phyloP scores from a whole-genome alignment of 2,329 filamentous ascomycete species.

The Gremmenia infestans region DNA sequence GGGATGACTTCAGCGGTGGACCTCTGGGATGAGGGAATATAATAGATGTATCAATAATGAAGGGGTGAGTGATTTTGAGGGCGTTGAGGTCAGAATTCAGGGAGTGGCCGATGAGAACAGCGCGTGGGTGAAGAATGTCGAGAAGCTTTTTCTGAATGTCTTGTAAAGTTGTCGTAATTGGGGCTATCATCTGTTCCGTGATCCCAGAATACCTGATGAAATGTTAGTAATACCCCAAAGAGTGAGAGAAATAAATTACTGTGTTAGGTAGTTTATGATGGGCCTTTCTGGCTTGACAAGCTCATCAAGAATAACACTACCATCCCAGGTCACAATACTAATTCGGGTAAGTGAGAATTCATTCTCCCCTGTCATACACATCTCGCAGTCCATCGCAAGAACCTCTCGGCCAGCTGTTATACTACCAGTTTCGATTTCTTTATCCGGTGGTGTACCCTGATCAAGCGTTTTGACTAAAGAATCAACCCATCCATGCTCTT shows the following conservation, averaged over 20 bases:
- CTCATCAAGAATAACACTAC: constrained; percentile 76
- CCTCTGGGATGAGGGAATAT: constrained; percentile 88
- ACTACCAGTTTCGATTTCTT: constrained; percentile 72
- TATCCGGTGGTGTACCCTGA: constrained; percentile 63
- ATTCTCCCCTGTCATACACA: constrained; percentile 82
- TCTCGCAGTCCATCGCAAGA: constrained; percentile 89
- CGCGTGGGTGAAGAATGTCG: constrained; percentile 63
- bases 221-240: constrained; percentile 19
- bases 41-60: constrained; percentile 86
- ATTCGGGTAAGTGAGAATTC: constrained; percentile 83
- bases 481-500: constrained; percentile 73
- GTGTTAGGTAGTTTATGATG: constrained; percentile 91
- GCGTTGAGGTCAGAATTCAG: constrained; percentile 80
- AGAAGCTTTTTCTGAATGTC: constrained; percentile 81
- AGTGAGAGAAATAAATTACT: constrained; percentile 30
- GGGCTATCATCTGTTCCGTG: constrained; percentile 75
- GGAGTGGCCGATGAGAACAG: constrained; percentile 76
- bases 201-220: constrained; percentile 71
- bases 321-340: constrained; percentile 82
- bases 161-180: constrained; percentile 73
- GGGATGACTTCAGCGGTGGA: constrained; percentile 79
- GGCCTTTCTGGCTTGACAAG: constrained; percentile 84
- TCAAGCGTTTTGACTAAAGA: constrained; percentile 62
- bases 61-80: constrained; percentile 82
- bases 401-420: constrained; percentile 76